Base-by-base conservation (phyloP, 2,329 filamentous ascomycete species). In the Fusarium xyrophilum region DNA sequence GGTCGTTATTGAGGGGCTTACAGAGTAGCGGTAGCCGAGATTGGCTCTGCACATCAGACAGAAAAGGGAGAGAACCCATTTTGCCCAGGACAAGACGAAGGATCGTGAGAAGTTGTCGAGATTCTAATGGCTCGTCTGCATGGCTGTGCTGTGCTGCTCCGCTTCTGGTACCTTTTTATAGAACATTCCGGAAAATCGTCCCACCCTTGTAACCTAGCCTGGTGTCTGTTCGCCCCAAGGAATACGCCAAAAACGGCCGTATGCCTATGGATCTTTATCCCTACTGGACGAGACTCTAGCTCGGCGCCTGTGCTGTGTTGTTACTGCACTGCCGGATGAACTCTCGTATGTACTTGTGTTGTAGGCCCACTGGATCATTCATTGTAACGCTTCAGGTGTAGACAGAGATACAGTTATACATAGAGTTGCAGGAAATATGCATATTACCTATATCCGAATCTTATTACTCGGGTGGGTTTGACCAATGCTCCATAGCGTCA, bases 101-200 rank as follows among this genome's bases (percentile, higher is more conserved):
- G 39, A 30, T 27, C 30, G 32, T 53, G n/a, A 52, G 40, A 61
- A 63, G 48, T 42, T 63, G 58, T 63, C 57, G 23, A 51, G 8
- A 15, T 59, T 47, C 46, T 32, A 63, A 67, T 67, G 53, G 63
- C 44, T 60, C 50, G 15, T 43, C 46, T 48, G 51, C 47, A 62
- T 63, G 44, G 40, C 46, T 46, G 30, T 61, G 40, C 46, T 46
- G 30, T 61, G 40, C 40, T 68, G 60, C 65, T 68, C 51, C 43
- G 38, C 43, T 47, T 48, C 58, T 61, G 39, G 59, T 59, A 44
- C 67, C 67, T 63, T 69, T 65, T 69, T 68, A 67, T 64, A 70
- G 67, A 69, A 69, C 47, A 57, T 70, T 70, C 63, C 67, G 67
- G 67, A 67, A 69, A 70, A 70, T 60, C 58, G 59, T 60, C 58